Base-by-base conservation (phyloP, 2,329 filamentous ascomycete genomes). In the Lasiodiplodia hormozganensis region DNA sequence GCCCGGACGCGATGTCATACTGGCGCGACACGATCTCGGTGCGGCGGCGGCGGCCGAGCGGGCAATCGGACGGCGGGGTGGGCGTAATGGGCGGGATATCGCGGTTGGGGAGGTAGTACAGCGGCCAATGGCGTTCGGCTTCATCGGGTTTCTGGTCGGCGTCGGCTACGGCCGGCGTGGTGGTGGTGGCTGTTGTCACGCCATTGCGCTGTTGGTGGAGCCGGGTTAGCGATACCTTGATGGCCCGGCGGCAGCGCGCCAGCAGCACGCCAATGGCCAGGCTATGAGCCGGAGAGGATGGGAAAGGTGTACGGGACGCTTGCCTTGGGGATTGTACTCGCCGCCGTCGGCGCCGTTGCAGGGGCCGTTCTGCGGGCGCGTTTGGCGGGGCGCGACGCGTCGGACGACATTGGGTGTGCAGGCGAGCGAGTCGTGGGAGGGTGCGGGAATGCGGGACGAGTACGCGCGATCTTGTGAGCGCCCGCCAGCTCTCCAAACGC, bases 301-400 rank as follows among this genome's bases (percentile, higher is more conserved):
- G 3, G 31, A 25, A 11, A 7, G 14, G 56, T 4, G 40, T 3
- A 40, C 6, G 2, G 1, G 7, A 7, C 6, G 40, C 60, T 52
- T 64, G 28, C 60, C 31, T 64, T 52, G n/a, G 43, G 12, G 2
- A 18, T 2, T 47, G 40, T n/a, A n/a, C 16, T 43, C 28, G 43
- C 10, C 36, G 43, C 7, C 25, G 40, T 7, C 36, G 14, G 4
- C 2, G 40, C 14, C 3, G 58, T 51, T 7, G 58, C 14, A 11
- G 60, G 18, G 36, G 18, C 21, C 2, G 60, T 38, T 5, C 28
- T 64, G 47, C 60, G 60, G 4, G 31, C 60, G 60, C 60, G 60
- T 25, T 64, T 64, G 11, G 60, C 60, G 47, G 60, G 60, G 43
- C 47, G 60, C 60, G 60, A 64, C 47, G 60, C 47, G 47, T 64